phyloP scores from a whole-genome alignment of 2,329 filamentous ascomycete genomes.

The Myriangium duriaei region DNA sequence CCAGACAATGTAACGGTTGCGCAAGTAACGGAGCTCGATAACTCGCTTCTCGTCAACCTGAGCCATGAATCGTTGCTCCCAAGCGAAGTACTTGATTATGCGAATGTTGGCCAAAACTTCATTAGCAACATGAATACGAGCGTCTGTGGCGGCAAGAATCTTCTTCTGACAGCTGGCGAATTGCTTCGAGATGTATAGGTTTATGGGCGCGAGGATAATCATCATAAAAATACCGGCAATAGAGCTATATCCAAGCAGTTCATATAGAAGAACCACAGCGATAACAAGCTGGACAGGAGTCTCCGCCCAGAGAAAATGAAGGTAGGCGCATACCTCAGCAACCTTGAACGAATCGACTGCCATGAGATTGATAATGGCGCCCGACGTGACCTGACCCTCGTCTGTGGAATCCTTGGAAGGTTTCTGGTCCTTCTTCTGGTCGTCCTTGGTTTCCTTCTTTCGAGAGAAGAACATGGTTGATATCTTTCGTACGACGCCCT shows the following conservation, averaged over 20 bases:
- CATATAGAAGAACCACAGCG: conserved; percentile 70
- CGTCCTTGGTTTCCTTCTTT: conserved; percentile 40
- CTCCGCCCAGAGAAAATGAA: conserved; percentile 89
- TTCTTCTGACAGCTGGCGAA: conserved; percentile 80
- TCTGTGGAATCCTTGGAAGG: conserved; percentile 25
- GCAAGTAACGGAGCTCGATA: conserved; percentile 64
- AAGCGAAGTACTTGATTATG: conserved; percentile 99
- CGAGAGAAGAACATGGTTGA: conserved; percentile 28
- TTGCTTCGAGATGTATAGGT: conserved; percentile 73
- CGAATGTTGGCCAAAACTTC: conserved; percentile 94
- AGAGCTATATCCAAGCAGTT: conserved; percentile 81
- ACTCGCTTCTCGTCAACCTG: conserved; percentile 81
- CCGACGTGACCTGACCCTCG: conserved; percentile 70
- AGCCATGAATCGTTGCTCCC: conserved; percentile 81
- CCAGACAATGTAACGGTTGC: conserved; percentile 81
- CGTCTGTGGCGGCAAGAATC: conserved; percentile 88
- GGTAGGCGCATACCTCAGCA: conserved; percentile 81
- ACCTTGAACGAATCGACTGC: conserved; percentile 99
- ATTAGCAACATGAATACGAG: conserved; percentile 90
- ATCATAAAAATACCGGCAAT: conserved; percentile 89
- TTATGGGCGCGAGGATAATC: conserved; percentile 76
- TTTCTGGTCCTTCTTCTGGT: conserved; percentile 45
- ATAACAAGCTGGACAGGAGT: conserved; percentile 81
- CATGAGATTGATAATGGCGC: conserved; percentile 99
- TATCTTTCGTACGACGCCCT: neutral